These are phyloP conservation scores for Boletus smithii DNA, from an alignment of 1,284 basidiomycete species.

Conservation along the genomic window DNA sequence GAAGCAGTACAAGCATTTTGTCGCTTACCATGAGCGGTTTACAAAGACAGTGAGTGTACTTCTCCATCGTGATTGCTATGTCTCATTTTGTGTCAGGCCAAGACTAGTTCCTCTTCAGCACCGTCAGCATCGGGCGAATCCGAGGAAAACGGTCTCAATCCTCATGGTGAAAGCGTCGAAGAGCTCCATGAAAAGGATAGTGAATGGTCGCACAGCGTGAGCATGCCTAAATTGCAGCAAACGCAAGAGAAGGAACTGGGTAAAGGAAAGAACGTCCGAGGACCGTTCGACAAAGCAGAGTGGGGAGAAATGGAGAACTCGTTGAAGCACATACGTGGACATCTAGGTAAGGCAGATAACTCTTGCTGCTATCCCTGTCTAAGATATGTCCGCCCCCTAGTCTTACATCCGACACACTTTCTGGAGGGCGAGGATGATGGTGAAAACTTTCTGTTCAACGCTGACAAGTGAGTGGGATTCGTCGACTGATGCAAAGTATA, in stretches of 20 bases:
- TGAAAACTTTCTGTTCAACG: conserved; percentile 89
- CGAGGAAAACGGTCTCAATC: conserved; percentile 40
- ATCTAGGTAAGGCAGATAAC: conserved; percentile 61
- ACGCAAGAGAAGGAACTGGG: conserved; percentile 25
- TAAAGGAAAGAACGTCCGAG: conserved; percentile 38
- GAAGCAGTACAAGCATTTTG: conserved; percentile 91
- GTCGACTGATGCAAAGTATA: not conserved
- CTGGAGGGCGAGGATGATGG: conserved; percentile 82
- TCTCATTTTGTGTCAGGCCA: conserved; percentile 38
- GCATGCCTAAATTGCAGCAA: conserved; percentile 12
- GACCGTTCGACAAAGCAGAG: conserved; percentile 79
- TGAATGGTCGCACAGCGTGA: conserved; percentile 14
- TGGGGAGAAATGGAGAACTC: conserved; percentile 85
- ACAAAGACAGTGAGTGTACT: conserved; percentile 53
- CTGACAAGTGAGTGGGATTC: conserved; percentile 59
- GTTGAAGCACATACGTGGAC: conserved; percentile 73
- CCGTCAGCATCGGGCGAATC: conserved; percentile 56
- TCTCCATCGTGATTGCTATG: not conserved
- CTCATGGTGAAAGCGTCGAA: conserved; percentile 20
- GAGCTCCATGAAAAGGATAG: conserved; percentile 20
- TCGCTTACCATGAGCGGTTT: conserved; percentile 72
- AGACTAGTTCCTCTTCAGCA: conserved; percentile 43
- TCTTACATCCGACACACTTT: conserved; percentile 79
- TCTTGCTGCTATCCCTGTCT: not conserved
- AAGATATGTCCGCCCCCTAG: conserved; percentile 36